Percentiles rank a stretch among this genome's conserved stretches.
These are phyloP conservation scores for Pseudopediastrum boryanum DNA, from an alignment of 139 green algal genomes.

Conservation along the genomic window DNA sequence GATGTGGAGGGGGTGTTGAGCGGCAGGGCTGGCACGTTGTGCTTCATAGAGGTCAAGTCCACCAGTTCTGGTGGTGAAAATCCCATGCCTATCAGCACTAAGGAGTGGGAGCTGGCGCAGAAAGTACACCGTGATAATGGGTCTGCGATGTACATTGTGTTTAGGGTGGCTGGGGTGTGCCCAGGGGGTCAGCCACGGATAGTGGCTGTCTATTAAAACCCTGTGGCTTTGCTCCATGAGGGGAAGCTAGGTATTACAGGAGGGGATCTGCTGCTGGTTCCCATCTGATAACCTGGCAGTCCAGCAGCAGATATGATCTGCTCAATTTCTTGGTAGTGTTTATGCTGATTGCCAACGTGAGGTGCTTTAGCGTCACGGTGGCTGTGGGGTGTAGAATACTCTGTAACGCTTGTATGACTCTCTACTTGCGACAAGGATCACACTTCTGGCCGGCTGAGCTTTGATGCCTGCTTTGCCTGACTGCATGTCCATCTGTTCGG, in stretches of 20 bases:
- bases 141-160: background rate
- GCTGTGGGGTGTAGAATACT: no score
- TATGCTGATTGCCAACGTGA: no score
- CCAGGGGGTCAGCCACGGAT: background rate
- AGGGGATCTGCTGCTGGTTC: constrained; percentile 5
- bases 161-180: background rate
- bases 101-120: constrained; percentile 3
- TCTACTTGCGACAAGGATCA: no score
- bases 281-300: no score
- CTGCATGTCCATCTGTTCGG: no score
- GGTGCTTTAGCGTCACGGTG: no score
- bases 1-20: background rate
- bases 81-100: background rate
- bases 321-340: no score
- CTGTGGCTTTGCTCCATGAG: background rate
- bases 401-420: no score
- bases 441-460: no score
- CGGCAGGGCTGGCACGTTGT: background rate
- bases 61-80: background rate
- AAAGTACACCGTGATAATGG: background rate
- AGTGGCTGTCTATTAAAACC: background rate
- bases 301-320: no score
- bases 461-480: no score
- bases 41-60: constrained; percentile 12
- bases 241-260: constrained; percentile 12